Base-by-base conservation (phyloP, 2,329 filamentous ascomycete species). In the Pseudogymnoascus sp. region DNA sequence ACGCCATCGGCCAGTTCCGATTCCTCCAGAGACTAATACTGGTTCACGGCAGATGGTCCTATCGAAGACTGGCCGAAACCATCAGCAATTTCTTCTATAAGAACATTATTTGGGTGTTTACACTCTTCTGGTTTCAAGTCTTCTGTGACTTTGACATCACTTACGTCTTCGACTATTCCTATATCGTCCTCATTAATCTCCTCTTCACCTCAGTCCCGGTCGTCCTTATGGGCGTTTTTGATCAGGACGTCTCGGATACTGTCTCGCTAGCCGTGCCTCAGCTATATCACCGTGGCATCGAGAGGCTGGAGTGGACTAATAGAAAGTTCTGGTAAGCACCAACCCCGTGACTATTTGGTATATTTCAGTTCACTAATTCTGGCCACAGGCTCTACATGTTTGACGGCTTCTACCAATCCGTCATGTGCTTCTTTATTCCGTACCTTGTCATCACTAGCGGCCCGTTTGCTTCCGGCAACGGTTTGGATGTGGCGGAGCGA, bases 1-100 rank as follows among this genome's bases (percentile, higher is more conserved):
- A 96, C 71, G 91, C 91, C 59, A 95, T 97, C 71, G 92, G 90
- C 1, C 92, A 97, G 74, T 97, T 97, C 78, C 84, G 91, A 39
- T 97, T 90, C 77, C 79, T 97, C 58, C 87, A 91, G 68, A 81
- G 92, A 60, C 79, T 97, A 63, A 83, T 97, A 30, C 82, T 97
- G 18, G 91, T 97, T 5, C 92, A 97, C 71, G 92, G 92, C 62
- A 84, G 92, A 62, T 97, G 91, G 90, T 96, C 91, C 15, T 99
- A 99, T 76, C 85, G 92, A 60, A 86, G 94, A 68, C 78, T 99
- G 73, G 91, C 88, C 28, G 94, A 99, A 77, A 90, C 88, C 50
- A 96, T 95, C 70, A 90, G 91, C 73, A 99, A 97, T 74, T 99
- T 99, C 81, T 99, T 99, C 80, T 99, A 97, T 84, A 99, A 99